Percentiles rank a stretch among this genome's conserved stretches.
Conservation (phyloP, 208 protist genomes). For the Crithidia thermophila region DNA sequence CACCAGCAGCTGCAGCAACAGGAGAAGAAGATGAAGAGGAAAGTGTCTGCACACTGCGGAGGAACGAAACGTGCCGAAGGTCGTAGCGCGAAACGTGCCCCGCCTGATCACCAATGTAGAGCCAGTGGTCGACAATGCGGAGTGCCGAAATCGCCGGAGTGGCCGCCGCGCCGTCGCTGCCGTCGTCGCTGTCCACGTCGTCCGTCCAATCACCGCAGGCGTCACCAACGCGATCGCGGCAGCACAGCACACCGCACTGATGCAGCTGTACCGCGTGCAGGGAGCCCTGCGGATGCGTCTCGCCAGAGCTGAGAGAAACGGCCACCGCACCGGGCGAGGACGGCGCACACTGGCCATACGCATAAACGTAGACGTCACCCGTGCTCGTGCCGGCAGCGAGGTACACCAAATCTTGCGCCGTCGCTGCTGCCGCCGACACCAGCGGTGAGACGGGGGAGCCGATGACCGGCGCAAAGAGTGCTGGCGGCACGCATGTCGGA, state of each 20-base stretch:
- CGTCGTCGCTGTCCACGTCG: not conserved
- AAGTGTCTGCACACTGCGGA: not conserved
- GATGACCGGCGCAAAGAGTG: not conserved
- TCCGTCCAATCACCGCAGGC: not conserved
- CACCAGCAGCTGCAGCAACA: not conserved
- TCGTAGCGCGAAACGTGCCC: constrained; percentile 29
- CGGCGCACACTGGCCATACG: constrained; percentile 11
- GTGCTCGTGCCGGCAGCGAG: constrained; percentile 16
- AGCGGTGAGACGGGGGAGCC: too few species aligned
- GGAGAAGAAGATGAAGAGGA: not conserved
- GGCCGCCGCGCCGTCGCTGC: too few species aligned
- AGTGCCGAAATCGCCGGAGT: constrained; percentile 17
- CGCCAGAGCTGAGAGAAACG: not conserved
- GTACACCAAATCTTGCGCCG: constrained; percentile 12
- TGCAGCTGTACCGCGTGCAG: constrained; percentile 12
- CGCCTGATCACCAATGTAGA: constrained; percentile 29
- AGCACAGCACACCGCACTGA: constrained; percentile 9
- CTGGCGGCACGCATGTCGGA: too few species aligned
- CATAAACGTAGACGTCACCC: constrained; percentile 30
- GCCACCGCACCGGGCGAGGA: constrained; percentile 9
- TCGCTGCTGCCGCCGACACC: too few species aligned
- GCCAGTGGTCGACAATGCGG: constrained; percentile 23
- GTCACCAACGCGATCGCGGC: constrained; percentile 12
- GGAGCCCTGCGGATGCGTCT: not conserved
- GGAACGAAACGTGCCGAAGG: constrained; percentile 14